Base-by-base conservation (phyloP, 352 stramenopile species). In the Pythium plurisporium region DNA sequence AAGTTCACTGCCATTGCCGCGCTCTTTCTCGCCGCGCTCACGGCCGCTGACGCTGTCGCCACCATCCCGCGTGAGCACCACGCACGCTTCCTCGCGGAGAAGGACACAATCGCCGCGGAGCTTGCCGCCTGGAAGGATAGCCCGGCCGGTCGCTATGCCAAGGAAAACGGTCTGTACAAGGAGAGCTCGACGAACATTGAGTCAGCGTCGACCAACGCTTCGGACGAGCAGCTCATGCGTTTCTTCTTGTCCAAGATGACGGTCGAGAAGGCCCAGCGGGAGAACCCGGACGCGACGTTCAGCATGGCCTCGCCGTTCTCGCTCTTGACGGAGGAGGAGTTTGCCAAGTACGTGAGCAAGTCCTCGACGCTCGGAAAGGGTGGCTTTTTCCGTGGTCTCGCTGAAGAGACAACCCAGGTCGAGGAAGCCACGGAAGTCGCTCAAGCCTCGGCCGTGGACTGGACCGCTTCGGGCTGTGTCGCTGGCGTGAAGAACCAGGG, bases 321-420 rank as follows among this genome's bases (percentile, higher is more conserved):
- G 30, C 63, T 91, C 20, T 71, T 91, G 65, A 89, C 79, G 8
- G 64, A 89, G n/a, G 67, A 82, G 0, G 82, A 91, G 46, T 90
- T 91, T 29, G 53, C 54, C 34, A 62, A 61, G 26, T 87, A 79
- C 34, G 50, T 85, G 2, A 70, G 76, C 14, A 62, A 59, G 20
- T 82, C 74, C 15, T 80, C 67, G 27, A 51, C 72, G n/a, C 68
- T 22, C 9, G 51, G 65, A 14, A 40, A 44, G 4, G 46, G 43
- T n/a, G 47, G 41, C 2, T 40, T 57, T 4, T 33, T 70, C 3
- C 27, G 37, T 25, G 36, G 33, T 1, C 38, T 64, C 33, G 15
- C 47, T 7, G 54, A 36, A 3, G 53, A 50, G 3, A 1, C 43
- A 7, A 27, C 30, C 11, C 34, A 49, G 9, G 55, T 33, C 34